These are phyloP conservation scores for Nelumbo lutea DNA, from an alignment of 164 flowering plant genomes.

Conservation along the genomic window DNA sequence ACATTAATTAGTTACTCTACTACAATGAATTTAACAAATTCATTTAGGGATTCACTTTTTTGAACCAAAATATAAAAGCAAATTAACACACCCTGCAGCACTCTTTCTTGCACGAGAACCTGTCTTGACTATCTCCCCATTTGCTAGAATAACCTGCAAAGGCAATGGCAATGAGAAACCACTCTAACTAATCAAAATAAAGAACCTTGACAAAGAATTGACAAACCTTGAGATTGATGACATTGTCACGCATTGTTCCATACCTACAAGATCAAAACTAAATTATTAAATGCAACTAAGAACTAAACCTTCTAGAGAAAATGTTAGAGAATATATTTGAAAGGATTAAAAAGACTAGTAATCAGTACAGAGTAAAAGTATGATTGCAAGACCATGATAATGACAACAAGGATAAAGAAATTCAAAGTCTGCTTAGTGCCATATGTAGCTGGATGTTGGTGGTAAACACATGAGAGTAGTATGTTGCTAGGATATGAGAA, in stretches of 20 bases:
- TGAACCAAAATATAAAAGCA: neutral
- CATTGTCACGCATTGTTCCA: slow-evolving; percentile 99
- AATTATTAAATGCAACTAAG: slow-evolving; percentile 24
- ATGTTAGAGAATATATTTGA: too few relatives aligned
- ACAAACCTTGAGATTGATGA: slow-evolving; percentile 88
- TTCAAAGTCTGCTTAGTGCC: too few relatives aligned
- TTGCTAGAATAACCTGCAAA: slow-evolving; percentile 74
- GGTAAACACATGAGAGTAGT: too few relatives aligned
- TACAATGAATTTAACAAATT: neutral
- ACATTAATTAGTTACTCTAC: neutral
- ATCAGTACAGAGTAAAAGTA: too few relatives aligned
- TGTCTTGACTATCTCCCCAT: slow-evolving; percentile 92
- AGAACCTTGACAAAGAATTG: slow-evolving; percentile 1
- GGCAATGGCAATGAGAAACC: slow-evolving; percentile 10
- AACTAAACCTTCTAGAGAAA: neutral
- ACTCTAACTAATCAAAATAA: neutral
- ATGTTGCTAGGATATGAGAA: too few relatives aligned
- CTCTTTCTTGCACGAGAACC: slow-evolving; percentile 97
- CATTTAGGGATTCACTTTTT: neutral
- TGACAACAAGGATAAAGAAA: too few relatives aligned
- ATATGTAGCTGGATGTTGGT: too few relatives aligned
- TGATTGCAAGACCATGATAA: too few relatives aligned
- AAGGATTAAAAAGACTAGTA: too few relatives aligned
- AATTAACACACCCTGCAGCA: slow-evolving; percentile 81
- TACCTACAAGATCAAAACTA: slow-evolving; percentile 75